Conservation (phyloP, 208 protist species). For the Leishmania turanica region DNA sequence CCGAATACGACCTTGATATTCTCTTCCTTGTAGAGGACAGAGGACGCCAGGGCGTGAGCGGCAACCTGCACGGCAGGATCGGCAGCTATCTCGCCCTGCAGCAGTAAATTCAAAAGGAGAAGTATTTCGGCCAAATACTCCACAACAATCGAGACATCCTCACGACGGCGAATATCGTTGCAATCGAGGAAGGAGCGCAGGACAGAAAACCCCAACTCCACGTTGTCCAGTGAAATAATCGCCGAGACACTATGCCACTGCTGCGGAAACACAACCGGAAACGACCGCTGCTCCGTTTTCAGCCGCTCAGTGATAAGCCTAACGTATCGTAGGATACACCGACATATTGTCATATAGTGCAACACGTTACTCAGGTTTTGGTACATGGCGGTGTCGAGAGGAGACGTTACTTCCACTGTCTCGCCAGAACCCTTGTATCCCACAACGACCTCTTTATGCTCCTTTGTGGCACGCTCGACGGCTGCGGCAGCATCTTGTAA, state of each 20-base stretch:
- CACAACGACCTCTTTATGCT: constrained; percentile 62
- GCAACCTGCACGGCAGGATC: constrained; percentile 67
- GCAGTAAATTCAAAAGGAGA: constrained; percentile 68
- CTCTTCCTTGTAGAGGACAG: constrained; percentile 83
- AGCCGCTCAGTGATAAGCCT: constrained; percentile 61
- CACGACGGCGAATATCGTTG: constrained; percentile 60
- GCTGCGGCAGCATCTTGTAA: constrained; percentile 38
- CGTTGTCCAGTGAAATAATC: constrained; percentile 74
- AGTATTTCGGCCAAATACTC: constrained; percentile 79
- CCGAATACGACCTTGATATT: constrained; percentile 81
- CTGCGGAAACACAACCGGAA: constrained; percentile 58
- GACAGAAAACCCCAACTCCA: constrained; percentile 66
- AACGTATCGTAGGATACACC: constrained; percentile 68
- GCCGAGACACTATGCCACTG: constrained; percentile 81
- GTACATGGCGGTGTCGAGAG: constrained; percentile 59
- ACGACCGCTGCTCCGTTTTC: constrained; percentile 42
- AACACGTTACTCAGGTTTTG: constrained; percentile 50
- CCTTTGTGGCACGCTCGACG: constrained; percentile 62
- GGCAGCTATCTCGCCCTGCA: constrained; percentile 74
- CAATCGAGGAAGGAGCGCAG: constrained; percentile 69
- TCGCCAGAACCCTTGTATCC: constrained; percentile 73
- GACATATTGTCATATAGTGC: constrained; percentile 73
- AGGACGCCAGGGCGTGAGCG: constrained; percentile 82
- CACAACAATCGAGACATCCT: constrained; percentile 54
- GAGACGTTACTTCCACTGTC: constrained; percentile 54